phyloP scores from a whole-genome alignment of 441 rosid species.

The Euphorbia corollata region DNA sequence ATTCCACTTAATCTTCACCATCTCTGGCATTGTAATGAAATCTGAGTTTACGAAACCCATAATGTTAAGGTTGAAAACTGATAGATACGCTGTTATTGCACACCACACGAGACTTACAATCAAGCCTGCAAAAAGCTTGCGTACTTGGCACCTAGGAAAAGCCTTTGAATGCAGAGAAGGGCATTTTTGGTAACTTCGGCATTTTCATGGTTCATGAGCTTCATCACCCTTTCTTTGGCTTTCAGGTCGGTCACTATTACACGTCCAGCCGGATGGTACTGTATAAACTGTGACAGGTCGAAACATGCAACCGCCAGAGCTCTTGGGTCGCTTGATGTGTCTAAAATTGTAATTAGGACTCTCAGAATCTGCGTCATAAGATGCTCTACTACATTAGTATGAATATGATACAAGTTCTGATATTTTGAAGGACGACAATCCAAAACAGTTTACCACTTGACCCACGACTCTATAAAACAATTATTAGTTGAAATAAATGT shows the following conservation, averaged over 20 bases:
- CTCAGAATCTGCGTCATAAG: constrained; percentile 61
- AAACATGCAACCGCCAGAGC: constrained; percentile 83
- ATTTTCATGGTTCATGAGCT: constrained; percentile 84
- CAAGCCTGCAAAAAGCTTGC: constrained; percentile 93
- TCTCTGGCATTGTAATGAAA: neutral
- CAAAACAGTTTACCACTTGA: constrained; percentile 1
- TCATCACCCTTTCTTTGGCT: constrained; percentile 96
- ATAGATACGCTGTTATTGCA: constrained; percentile 6
- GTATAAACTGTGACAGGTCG: constrained; percentile 92
- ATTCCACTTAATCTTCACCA: neutral
- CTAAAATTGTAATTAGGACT: constrained; percentile 87
- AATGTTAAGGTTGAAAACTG: neutral
- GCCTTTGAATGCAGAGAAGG: constrained; percentile 89
- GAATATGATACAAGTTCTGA: neutral
- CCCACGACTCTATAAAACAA: too few relatives aligned
- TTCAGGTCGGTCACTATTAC: constrained; percentile 80
- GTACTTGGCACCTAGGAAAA: constrained; percentile 89
- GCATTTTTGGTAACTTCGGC: constrained; percentile 89
- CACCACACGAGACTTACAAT: constrained; percentile 10
- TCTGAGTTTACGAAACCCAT: constrained; percentile 8
- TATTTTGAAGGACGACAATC: constrained; percentile 2
- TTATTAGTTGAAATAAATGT: too few relatives aligned
- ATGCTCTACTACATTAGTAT: neutral
- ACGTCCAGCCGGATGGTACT: constrained; percentile 87
- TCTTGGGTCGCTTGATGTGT: constrained; percentile 80